Conservation (phyloP, 163 green algal species). For the Chloromonas sp. region DNA sequence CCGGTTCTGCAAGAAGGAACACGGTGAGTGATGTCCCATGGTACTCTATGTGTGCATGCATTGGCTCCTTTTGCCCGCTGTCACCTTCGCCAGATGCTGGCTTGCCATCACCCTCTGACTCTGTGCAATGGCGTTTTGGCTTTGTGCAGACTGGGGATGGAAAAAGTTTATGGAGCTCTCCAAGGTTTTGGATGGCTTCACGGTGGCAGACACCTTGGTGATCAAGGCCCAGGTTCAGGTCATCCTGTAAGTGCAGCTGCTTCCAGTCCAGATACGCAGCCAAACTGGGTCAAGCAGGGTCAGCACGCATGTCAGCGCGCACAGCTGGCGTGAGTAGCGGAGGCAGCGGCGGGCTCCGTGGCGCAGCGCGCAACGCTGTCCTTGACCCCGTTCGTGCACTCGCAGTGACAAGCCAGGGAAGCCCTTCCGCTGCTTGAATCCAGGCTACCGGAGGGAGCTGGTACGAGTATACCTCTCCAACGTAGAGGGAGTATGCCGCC, state of each 20-base stretch:
- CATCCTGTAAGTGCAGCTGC: slow-evolving; percentile 41
- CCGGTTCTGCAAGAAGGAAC: slow-evolving; percentile 99
- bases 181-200: slow-evolving; percentile 91
- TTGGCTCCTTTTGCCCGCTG: too few relatives aligned
- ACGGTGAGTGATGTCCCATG: slow-evolving; percentile 25
- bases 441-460: slow-evolving; percentile 93
- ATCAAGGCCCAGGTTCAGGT: slow-evolving; percentile 96
- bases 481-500: slow-evolving; percentile 89
- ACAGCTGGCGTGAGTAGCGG: background rate
- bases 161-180: slow-evolving; percentile 96
- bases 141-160: slow-evolving; percentile 87
- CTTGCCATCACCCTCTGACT: too few relatives aligned
- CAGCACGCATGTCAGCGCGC: background rate
- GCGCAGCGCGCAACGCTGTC: background rate
- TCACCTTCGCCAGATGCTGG: too few relatives aligned
- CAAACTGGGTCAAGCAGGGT: background rate
- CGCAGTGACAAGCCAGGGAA: slow-evolving; percentile 70
- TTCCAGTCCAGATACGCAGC: background rate
- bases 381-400: background rate
- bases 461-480: slow-evolving; percentile 96
- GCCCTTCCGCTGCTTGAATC: slow-evolving; percentile 92
- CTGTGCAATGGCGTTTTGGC: too few relatives aligned
- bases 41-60: too few relatives aligned
- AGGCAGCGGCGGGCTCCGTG: background rate
- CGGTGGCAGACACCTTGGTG: slow-evolving; percentile 79